Percentiles rank a stretch among this genome's conserved stretches.
These are phyloP conservation scores for Citrus australasica DNA, from an alignment of 345 rosid genomes.

Conservation along the genomic window DNA sequence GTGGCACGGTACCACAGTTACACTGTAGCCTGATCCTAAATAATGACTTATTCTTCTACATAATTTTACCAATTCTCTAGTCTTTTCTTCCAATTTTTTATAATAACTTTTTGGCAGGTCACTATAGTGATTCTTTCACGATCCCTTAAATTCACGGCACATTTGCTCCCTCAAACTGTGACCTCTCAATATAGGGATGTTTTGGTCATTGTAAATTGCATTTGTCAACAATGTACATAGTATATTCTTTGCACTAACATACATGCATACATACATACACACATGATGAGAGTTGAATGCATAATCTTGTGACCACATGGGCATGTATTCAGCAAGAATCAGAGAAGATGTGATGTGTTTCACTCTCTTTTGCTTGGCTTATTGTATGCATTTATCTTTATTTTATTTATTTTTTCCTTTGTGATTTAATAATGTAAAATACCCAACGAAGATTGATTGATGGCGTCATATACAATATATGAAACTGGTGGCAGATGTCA, in stretches of 20 bases:
- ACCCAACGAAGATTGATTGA: not conserved
- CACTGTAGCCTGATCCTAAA: not conserved
- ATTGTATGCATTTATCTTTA: not conserved
- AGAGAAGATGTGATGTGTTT: slow-evolving; percentile 2
- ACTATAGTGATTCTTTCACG: not conserved
- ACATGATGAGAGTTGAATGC: not conserved
- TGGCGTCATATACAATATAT: not conserved
- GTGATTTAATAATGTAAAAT: too few species aligned
- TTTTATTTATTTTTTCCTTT: not conserved
- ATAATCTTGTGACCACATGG: slow-evolving; percentile 1
- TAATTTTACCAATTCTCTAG: not conserved
- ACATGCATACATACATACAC: too few species aligned
- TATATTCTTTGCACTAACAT: not conserved
- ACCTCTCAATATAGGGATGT: not conserved
- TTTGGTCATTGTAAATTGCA: not conserved
- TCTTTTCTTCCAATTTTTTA: not conserved
- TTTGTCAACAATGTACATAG: not conserved
- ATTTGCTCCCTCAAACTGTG: slow-evolving; percentile 6
- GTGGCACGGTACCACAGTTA: accelerated
- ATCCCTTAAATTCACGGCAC: slow-evolving; percentile 2
- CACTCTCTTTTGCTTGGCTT: slow-evolving; percentile 5
- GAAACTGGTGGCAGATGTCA: not conserved
- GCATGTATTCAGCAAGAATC: not conserved
- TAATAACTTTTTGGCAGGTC: not conserved
- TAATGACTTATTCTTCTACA: not conserved